These are phyloP conservation scores for Breviolum minutum DNA, from an alignment of 73 alveolate species.

Conservation along the genomic window DNA sequence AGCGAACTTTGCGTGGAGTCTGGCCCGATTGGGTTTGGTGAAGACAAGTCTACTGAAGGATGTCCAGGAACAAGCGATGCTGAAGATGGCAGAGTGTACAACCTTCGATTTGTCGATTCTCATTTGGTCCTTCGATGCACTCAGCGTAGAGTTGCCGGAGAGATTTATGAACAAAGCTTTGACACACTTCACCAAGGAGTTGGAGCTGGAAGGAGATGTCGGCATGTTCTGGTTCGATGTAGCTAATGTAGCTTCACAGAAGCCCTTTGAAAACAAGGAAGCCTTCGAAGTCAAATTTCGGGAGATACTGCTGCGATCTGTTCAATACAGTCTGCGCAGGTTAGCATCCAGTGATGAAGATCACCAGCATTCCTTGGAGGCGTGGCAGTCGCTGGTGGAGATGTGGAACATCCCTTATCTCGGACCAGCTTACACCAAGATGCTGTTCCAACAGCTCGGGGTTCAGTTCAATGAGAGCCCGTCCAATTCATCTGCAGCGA, in stretches of 20 bases:
- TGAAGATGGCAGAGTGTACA: constrained; percentile 48
- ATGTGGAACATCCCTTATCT: constrained; percentile 83
- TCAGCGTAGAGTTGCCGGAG: neutral
- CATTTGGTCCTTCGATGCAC: constrained; percentile 75
- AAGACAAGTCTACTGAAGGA: neutral
- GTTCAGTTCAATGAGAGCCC: neutral
- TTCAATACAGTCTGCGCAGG: constrained; percentile 67
- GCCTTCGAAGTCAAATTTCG: constrained; percentile 52
- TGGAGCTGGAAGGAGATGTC: constrained; percentile 71
- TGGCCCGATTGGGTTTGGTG: constrained; percentile 28
- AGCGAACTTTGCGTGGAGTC: constrained; percentile 33
- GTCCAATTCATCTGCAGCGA: neutral
- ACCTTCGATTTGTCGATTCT: constrained; percentile 82
- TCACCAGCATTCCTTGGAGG: constrained; percentile 67
- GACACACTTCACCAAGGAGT: constrained; percentile 71
- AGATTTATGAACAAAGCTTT: constrained; percentile 21
- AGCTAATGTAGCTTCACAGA: constrained; percentile 50
- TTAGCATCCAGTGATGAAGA: constrained; percentile 16
- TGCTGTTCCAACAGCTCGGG: constrained; percentile 35
- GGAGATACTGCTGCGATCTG: constrained; percentile 57
- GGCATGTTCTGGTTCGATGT: constrained; percentile 94
- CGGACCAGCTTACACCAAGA: constrained; percentile 37
- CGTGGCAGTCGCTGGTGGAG: constrained; percentile 91
- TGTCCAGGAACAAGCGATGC: constrained; percentile 59
- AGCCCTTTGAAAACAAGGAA: neutral